Evolutionary conservation across 164 flowering plant species (phyloP).

Genomic region (Nymphaea thermarum): DNA sequence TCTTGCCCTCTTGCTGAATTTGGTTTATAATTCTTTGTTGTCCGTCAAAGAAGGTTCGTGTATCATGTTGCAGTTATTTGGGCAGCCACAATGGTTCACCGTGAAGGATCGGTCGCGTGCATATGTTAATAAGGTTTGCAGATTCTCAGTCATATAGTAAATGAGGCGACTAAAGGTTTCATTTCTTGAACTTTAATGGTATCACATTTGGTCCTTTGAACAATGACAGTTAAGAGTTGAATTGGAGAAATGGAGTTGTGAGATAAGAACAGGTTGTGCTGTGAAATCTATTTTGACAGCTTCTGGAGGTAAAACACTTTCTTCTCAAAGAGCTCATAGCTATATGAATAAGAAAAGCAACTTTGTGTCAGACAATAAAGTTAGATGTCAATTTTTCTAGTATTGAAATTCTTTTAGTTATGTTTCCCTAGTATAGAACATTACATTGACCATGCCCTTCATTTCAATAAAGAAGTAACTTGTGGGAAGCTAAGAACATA

Average conservation of each 20-base stretch:
- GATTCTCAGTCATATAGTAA: too few relatives aligned
- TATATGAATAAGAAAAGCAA: background rate
- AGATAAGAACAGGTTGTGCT: conserved; percentile 45
- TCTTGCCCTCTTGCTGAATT: too few relatives aligned
- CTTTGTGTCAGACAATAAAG: too few relatives aligned
- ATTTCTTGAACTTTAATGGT: too few relatives aligned
- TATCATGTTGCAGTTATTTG: conserved; percentile 49
- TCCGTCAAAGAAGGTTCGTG: background rate
- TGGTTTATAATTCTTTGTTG: too few relatives aligned
- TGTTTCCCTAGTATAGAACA: too few relatives aligned
- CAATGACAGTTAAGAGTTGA: conserved; percentile 46
- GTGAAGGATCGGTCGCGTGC: conserved; percentile 58
- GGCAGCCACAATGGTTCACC: conserved; percentile 92
- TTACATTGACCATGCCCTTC: too few relatives aligned
- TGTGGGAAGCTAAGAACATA: too few relatives aligned
- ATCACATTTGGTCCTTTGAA: background rate
- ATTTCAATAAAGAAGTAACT: too few relatives aligned
- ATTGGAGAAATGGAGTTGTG: conserved; percentile 46
- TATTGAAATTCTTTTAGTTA: too few relatives aligned
- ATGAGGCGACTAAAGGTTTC: too few relatives aligned
- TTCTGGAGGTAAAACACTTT: conserved; percentile 38
- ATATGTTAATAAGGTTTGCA: conserved; percentile 61
- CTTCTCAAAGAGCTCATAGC: background rate
- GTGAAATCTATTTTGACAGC: conserved; percentile 42
- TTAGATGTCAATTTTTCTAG: too few relatives aligned